Evolutionary conservation across 345 rosid species (phyloP).

Genomic region (Eucalyptus curtisii): DNA sequence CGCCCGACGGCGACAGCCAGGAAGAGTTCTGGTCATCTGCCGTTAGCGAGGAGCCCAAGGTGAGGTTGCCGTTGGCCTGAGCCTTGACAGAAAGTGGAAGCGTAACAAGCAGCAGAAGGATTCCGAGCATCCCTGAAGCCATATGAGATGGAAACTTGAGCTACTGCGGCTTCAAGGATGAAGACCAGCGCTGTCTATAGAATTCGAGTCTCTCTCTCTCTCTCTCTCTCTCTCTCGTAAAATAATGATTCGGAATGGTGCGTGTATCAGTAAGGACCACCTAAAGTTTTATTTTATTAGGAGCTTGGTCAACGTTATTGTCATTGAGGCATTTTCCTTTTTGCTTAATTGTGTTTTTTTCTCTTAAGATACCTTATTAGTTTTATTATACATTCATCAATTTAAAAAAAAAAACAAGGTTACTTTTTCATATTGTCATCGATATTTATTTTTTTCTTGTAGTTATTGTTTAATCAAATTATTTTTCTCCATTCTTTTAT

Average conservation of each 20-base stretch:
- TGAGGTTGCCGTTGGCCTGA: slow-evolving; percentile 2
- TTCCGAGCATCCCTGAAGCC: neutral
- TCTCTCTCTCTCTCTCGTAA: too few species aligned
- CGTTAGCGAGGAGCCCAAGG: slow-evolving; percentile 6
- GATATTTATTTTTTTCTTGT: too few species aligned
- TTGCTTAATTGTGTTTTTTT: too few species aligned
- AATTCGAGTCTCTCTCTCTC: neutral
- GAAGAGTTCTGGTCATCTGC: neutral
- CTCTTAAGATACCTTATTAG: too few species aligned
- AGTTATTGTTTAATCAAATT: neutral
- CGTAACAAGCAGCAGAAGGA: neutral
- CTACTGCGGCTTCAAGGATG: neutral
- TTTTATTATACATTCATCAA: too few species aligned
- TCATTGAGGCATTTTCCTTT: neutral
- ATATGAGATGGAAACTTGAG: neutral
- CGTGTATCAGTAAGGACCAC: neutral
- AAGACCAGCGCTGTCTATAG: neutral
- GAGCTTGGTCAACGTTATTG: neutral
- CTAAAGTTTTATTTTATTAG: too few species aligned
- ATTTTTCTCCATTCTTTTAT: neutral
- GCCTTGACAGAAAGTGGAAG: neutral
- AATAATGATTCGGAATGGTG: too few species aligned
- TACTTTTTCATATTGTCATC: too few species aligned
- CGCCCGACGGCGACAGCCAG: slow-evolving; percentile 30
- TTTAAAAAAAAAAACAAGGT: too few species aligned